Base-by-base conservation (phyloP, 2,329 filamentous ascomycete species). In the Trichoderma atrobrunneum region DNA sequence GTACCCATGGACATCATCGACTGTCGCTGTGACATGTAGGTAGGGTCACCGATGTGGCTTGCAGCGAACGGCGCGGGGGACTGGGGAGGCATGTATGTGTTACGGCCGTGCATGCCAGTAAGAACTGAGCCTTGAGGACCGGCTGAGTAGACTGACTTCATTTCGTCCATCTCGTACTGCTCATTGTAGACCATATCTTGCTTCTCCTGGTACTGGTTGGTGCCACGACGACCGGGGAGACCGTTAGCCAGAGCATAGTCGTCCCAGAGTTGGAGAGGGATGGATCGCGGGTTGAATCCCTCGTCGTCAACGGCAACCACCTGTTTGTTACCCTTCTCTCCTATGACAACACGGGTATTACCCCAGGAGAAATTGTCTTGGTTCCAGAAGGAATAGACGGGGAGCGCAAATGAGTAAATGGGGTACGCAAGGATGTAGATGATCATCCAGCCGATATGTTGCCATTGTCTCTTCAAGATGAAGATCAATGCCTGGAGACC, bases 301-400 rank as follows among this genome's bases (percentile, higher is more conserved):
- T 96, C 94, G 73, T 92, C 90, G 30, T 95, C 92, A 3, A 95
- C 90, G 0, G 94, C 94, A 68, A 99, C 87, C n/a, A 98, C 86
- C 79, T 97, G 90, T 85, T 97, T 97, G 80, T 89, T 89, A 74
- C 95, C 95, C 81, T 95, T 94, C 82, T 99, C 96, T 73, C 94
- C 95, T 76, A 98, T 93, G 76, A 99, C 96, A 75, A 99, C 90
- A 88, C 96, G 94, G 1, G 96, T 99, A 84, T 96, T 98, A 87
- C 96, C 96, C 96, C 96, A 99, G 2, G 91, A 91, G 87, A 99
- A 99, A 84, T 99, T 95, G 83, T 99, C 96, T 82, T 98, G 95
- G 83, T 98, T 97, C 96, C 96, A 99, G 91, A 99, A 99, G 0
- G 95, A 97, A 85, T 98, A 99, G 74, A 99, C 85, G 0, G 96